phyloP scores from a whole-genome alignment of 2,329 filamentous ascomycete species.

The Penicillium sp. region DNA sequence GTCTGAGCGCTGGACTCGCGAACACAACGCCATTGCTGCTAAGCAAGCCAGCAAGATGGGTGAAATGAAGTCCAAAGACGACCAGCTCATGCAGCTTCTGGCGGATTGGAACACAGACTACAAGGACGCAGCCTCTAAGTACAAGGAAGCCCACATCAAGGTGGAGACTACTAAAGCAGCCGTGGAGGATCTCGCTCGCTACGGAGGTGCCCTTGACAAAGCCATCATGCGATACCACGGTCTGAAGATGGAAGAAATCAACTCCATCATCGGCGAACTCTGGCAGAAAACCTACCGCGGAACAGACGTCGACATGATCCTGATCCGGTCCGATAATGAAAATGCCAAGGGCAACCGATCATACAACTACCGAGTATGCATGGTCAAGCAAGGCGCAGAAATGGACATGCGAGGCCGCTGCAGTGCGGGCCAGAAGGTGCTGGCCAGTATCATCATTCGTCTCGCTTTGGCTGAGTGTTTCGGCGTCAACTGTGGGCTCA shows the following conservation, averaged over 20 bases:
- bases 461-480: constrained; percentile 95
- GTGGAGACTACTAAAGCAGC: constrained; percentile 89
- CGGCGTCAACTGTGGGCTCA: constrained; percentile 89
- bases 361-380: constrained; percentile 97
- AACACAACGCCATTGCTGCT: constrained; percentile 65
- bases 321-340: constrained; percentile 90
- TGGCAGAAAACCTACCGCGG: constrained; percentile 97
- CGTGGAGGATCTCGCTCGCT: constrained; percentile 81
- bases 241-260: constrained; percentile 98
- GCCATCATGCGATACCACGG: constrained; percentile 97
- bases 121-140: constrained; percentile 72
- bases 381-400: constrained; percentile 95
- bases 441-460: constrained; percentile 95
- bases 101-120: constrained; percentile 82
- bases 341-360: constrained; percentile 66
- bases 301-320: constrained; percentile 93
- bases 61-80: constrained; percentile 76
- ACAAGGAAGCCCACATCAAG: constrained; percentile 81
- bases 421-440: constrained; percentile 91
- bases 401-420: constrained; percentile 99
- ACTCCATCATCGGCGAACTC: constrained; percentile 88
- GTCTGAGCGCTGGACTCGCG: constrained; percentile 61
- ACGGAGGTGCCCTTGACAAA: constrained; percentile 78
- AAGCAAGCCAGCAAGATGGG: constrained; percentile 71
- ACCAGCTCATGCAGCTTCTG: constrained; percentile 67